Percentiles rank a stretch among this genome's conserved stretches.
Conservation (phyloP, 352 stramenopile species). For the Thalassiosira ordinaria region DNA sequence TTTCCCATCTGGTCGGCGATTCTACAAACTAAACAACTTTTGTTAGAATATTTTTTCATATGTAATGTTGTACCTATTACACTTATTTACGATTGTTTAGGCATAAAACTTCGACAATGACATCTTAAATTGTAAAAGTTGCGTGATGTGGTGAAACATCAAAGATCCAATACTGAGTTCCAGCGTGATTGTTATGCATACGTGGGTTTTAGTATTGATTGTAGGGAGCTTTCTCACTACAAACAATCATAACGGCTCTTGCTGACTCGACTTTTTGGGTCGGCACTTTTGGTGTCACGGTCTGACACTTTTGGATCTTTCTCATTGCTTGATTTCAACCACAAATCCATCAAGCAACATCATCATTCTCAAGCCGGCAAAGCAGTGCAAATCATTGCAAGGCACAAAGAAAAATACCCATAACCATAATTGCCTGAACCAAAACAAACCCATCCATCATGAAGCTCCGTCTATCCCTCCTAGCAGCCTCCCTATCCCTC, state of each 20-base stretch:
- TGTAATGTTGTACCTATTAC: not conserved
- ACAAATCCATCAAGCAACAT: too few species aligned
- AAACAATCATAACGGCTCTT: not conserved
- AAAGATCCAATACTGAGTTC: not conserved
- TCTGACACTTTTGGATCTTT: too few species aligned
- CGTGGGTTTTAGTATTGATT: not conserved
- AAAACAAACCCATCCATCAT: conserved; percentile 21
- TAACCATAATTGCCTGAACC: not conserved
- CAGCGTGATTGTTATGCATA: not conserved
- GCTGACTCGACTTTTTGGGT: too few species aligned
- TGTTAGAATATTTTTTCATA: not conserved
- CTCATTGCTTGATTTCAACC: too few species aligned
- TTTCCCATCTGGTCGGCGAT: not conserved
- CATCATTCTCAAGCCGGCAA: too few species aligned
- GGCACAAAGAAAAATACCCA: too few species aligned
- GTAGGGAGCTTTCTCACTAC: too few species aligned
- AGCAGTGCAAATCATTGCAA: not conserved
- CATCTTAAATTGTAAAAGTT: not conserved
- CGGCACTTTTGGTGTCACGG: not conserved
- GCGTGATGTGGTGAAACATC: not conserved
- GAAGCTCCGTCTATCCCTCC: conserved; percentile 39
- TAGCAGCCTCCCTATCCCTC: conserved; percentile 26
- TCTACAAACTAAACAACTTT: not conserved
- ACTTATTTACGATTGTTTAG: not conserved
- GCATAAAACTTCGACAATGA: not conserved